Evolutionary conservation across 73 alveolate genomes (phyloP).

Genomic region (Paramecium primaurelia): DNA sequence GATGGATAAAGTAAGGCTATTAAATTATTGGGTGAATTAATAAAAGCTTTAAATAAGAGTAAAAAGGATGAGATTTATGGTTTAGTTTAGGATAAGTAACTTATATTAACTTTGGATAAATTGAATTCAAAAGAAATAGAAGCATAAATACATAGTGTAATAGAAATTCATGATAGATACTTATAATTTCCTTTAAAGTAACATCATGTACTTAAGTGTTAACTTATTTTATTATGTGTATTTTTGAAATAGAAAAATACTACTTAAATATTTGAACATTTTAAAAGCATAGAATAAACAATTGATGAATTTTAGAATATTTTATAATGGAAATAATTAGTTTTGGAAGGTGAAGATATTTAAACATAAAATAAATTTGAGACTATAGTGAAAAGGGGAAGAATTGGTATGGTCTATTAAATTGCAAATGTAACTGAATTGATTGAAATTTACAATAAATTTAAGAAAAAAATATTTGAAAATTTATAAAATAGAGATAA

Average conservation of each 20-base stretch:
- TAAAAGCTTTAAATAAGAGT: neutral
- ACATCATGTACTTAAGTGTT: neutral
- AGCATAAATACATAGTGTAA: neutral
- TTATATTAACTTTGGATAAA: neutral
- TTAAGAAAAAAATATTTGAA: neutral
- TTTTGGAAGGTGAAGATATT: neutral
- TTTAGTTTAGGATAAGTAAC: neutral
- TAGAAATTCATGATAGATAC: neutral
- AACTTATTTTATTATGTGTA: neutral
- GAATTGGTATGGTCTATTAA: neutral
- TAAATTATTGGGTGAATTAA: neutral
- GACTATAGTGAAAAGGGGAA: neutral
- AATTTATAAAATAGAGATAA: neutral
- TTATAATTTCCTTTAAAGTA: neutral
- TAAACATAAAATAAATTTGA: neutral
- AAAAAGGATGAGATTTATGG: neutral
- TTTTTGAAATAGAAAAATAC: neutral
- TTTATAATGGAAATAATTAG: neutral
- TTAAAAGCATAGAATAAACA: neutral
- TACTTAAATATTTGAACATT: neutral
- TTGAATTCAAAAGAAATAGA: neutral
- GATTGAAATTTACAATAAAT: neutral
- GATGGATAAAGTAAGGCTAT: neutral
- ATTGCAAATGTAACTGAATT: neutral
- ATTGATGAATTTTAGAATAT: neutral